Percentiles rank a stretch among this genome's conserved stretches.
Evolutionary conservation across 768 basidiomycete species (phyloP).

Genomic region (Paxillus ammoniavirescens): DNA sequence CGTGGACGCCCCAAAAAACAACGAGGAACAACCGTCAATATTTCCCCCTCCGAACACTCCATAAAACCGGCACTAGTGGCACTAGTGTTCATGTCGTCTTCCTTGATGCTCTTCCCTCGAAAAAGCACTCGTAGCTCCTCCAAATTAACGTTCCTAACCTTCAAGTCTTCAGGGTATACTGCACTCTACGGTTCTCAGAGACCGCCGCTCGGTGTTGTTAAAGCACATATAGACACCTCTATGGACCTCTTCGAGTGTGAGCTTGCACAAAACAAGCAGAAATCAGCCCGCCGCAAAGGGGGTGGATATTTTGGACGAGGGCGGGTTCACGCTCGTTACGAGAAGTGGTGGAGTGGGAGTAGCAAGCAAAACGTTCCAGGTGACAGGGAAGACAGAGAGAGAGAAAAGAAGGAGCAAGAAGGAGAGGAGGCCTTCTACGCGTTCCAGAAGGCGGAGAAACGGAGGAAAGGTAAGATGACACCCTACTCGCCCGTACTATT

Average conservation of each 20-base stretch:
- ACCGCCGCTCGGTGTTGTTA: conserved; percentile 71
- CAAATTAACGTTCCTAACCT: conserved; percentile 64
- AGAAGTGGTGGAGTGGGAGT: conserved; percentile 77
- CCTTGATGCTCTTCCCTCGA: conserved; percentile 73
- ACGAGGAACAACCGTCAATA: conserved; percentile 36
- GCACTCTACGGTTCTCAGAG: conserved; percentile 63
- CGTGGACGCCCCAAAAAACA: not conserved
- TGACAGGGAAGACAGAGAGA: conserved; percentile 34
- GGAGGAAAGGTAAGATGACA: conserved; percentile 62
- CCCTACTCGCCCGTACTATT: not conserved
- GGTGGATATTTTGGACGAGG: conserved; percentile 91
- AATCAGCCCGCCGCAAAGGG: conserved; percentile 71
- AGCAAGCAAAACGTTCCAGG: conserved; percentile 57
- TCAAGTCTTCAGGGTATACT: conserved; percentile 59
- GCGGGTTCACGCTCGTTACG: conserved; percentile 94
- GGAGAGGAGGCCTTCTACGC: conserved; percentile 82
- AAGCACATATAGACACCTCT: conserved; percentile 73
- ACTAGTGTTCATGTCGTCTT: conserved; percentile 72
- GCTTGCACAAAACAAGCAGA: conserved; percentile 52
- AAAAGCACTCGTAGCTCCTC: conserved; percentile 54
- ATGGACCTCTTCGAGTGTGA: conserved; percentile 75
- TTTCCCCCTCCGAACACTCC: conserved; percentile 50
- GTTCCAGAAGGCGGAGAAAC: conserved; percentile 89
- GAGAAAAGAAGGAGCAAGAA: conserved; percentile 56
- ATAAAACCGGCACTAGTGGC: conserved; percentile 62